These are phyloP conservation scores for Alternaria solani DNA, from an alignment of 2,329 filamentous ascomycete genomes.

Conservation along the genomic window DNA sequence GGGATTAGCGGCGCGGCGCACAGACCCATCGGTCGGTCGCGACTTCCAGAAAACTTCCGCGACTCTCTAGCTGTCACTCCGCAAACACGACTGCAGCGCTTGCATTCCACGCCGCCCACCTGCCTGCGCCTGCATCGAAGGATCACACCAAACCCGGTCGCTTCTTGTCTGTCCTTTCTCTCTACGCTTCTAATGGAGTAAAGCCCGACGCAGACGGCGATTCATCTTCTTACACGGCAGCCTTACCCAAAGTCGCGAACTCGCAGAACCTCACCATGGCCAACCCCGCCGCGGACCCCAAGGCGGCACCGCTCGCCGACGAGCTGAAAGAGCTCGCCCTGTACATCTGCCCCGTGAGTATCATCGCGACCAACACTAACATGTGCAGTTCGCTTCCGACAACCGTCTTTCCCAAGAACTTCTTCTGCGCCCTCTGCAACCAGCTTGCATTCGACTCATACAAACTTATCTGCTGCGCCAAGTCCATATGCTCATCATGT, in stretches of 20 bases:
- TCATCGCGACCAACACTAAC: slow-evolving; percentile 18
- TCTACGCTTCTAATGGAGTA: slow-evolving; percentile 35
- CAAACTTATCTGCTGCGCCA: slow-evolving; percentile 92
- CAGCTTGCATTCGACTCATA: slow-evolving; percentile 90
- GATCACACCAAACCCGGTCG: not conserved
- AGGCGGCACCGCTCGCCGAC: slow-evolving; percentile 44
- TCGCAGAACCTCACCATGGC: slow-evolving; percentile 38
- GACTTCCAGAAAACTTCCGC: slow-evolving; percentile 25
- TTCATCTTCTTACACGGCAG: slow-evolving; percentile 29
- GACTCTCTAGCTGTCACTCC: slow-evolving; percentile 20
- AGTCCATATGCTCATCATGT: slow-evolving; percentile 93
- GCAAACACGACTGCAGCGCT: slow-evolving; percentile 23
- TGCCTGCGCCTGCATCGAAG: slow-evolving; percentile 9
- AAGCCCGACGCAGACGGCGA: slow-evolving; percentile 16
- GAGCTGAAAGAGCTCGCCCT: slow-evolving; percentile 45
- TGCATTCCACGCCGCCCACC: slow-evolving; percentile 13
- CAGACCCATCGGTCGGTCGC: slow-evolving; percentile 26
- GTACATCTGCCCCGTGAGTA: slow-evolving; percentile 23
- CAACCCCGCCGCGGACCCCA: slow-evolving; percentile 36
- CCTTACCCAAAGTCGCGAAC: slow-evolving; percentile 30
- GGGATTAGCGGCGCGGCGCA: slow-evolving; percentile 8
- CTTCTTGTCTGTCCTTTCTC: not conserved
- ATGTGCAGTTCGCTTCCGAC: slow-evolving; percentile 72
- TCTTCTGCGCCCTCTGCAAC: slow-evolving; percentile 93
- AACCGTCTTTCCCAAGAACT: slow-evolving; percentile 92